Evolutionary conservation across 1,139 yeast genomes (phyloP).

Genomic region (Hansenula anomala): DNA sequence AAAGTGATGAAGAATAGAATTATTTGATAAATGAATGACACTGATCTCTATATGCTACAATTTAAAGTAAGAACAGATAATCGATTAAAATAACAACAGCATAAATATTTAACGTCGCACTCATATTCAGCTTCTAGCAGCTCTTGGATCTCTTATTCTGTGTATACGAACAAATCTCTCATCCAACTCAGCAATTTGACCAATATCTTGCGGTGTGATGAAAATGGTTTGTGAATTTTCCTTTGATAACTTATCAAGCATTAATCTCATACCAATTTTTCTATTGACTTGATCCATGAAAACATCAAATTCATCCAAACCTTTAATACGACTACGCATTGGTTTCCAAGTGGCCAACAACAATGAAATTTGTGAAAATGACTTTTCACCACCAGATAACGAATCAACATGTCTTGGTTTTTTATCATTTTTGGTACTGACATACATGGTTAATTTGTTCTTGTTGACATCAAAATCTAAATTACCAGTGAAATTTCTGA

Average conservation of each 20-base stretch:
- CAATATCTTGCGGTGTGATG: conserved; percentile 92
- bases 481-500: conserved; percentile 74
- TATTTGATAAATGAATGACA: background rate
- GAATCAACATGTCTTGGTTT: conserved; percentile 71
- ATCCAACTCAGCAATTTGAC: conserved; percentile 65
- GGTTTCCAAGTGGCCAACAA: conserved; percentile 89
- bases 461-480: conserved; percentile 55
- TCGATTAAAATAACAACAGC: no score
- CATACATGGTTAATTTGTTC: conserved; percentile 49
- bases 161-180: conserved; percentile 64
- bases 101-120: no score
- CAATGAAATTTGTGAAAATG: conserved; percentile 87
- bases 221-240: conserved; percentile 81
- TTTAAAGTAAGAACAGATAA: no score
- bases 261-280: conserved; percentile 69
- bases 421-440: conserved; percentile 52
- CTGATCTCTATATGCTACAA: no score
- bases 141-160: conserved; percentile 44
- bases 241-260: conserved; percentile 60
- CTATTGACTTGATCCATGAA: conserved; percentile 96
- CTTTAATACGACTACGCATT: conserved; percentile 83
- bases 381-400: conserved; percentile 94
- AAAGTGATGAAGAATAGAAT: conserved; percentile 23
- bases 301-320: conserved; percentile 96
- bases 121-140: no score